Evolutionary conservation across 768 basidiomycete species (phyloP).

Genomic region (Amanita rubescens): DNA sequence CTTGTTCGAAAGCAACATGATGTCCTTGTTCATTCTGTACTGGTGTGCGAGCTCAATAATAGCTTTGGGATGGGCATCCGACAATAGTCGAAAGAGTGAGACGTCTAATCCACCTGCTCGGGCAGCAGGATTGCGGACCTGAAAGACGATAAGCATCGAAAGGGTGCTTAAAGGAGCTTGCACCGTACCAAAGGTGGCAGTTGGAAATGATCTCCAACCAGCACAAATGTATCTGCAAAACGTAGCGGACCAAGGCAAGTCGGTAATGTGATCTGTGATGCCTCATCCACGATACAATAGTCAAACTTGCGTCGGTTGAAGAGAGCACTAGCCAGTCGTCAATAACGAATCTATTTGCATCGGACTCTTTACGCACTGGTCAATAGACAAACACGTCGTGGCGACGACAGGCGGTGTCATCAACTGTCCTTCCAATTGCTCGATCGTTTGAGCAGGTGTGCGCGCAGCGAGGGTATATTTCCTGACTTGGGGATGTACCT

Average conservation of each 20-base stretch:
- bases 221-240: constrained; percentile 83
- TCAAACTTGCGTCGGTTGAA: constrained; percentile 86
- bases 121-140: constrained; percentile 80
- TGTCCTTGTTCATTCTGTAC: constrained; percentile 95
- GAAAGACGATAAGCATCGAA: not conserved
- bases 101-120: constrained; percentile 82
- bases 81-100: constrained; percentile 83
- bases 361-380: constrained; percentile 59
- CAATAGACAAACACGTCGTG: constrained; percentile 89
- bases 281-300: constrained; percentile 97
- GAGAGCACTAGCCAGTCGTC: constrained; percentile 47
- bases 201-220: constrained; percentile 97
- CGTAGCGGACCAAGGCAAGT: constrained; percentile 92
- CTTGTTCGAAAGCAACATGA: constrained; percentile 85
- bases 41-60: constrained; percentile 84
- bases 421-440: constrained; percentile 74
- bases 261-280: constrained; percentile 94
- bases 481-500: constrained; percentile 82
- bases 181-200: constrained; percentile 80
- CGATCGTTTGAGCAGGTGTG: constrained; percentile 55
- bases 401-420: constrained; percentile 91
- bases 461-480: constrained; percentile 60
- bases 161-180: not conserved
- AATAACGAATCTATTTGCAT: constrained; percentile 20
- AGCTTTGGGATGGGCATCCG: constrained; percentile 78